These are phyloP conservation scores for Nectriaceae sp. DNA, from an alignment of 2,329 filamentous ascomycete species.

Conservation along the genomic window DNA sequence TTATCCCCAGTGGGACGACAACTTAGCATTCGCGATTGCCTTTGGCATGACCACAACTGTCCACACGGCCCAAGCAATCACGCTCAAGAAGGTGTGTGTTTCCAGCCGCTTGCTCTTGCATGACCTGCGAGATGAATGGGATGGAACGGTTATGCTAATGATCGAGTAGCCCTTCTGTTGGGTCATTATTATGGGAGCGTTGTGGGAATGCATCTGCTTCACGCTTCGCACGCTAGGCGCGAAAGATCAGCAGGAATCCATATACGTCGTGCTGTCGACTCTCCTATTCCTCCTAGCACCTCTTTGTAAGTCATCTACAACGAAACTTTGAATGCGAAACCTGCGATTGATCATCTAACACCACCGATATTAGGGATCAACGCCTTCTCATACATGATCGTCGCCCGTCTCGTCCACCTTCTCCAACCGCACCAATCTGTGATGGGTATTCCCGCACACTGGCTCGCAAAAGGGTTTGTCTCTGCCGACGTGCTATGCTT, in stretches of 20 bases:
- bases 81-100: conserved; percentile 12
- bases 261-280: conserved; percentile 15
- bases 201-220: conserved; percentile 34
- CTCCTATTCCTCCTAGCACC: conserved; percentile 30
- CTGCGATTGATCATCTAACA: too few relatives aligned
- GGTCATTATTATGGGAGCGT: conserved; percentile 34
- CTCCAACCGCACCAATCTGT: conserved; percentile 37
- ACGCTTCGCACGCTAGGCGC: conserved; percentile 30
- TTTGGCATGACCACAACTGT: conserved; percentile 10
- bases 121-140: too few relatives aligned
- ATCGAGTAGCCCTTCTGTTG: conserved; percentile 30
- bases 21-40: conserved; percentile 9
- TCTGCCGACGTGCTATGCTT: conserved; percentile 38
- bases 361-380: conserved; percentile 37
- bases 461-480: conserved; percentile 40
- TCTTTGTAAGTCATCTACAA: conserved; percentile 28
- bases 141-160: too few relatives aligned
- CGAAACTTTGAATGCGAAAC: too few relatives aligned
- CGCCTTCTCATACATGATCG: conserved; percentile 45
- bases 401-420: conserved; percentile 45
- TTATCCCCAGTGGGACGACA: conserved; percentile 18
- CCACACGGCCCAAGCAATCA: conserved; percentile 6
- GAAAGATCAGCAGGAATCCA: conserved; percentile 25
- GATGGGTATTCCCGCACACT: conserved; percentile 34
- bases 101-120: background rate